A percentile compares a stretch with the other conserved stretches of the same genome.
Evolutionary conservation across 1,284 basidiomycete species (phyloP).

Genomic region (Puccinia horiana): DNA sequence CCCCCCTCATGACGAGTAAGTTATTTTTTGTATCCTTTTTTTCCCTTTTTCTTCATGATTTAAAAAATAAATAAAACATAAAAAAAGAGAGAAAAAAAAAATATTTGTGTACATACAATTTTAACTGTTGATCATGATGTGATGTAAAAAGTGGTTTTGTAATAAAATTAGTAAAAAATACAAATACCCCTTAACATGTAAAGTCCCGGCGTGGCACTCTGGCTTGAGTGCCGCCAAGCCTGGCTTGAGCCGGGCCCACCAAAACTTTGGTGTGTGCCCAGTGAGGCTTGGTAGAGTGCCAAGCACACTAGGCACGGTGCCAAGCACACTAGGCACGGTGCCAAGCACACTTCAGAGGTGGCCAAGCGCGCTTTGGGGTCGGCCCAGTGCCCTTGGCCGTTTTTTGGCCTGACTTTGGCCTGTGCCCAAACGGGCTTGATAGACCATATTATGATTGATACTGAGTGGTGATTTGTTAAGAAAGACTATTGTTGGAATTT

Average conservation of each 20-base stretch:
- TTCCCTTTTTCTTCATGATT: background rate
- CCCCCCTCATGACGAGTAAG: background rate
- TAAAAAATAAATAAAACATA: constrained; percentile 15
- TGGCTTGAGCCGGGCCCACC: background rate
- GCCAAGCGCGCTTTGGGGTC: no score
- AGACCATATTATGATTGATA: no score
- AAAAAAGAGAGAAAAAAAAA: background rate
- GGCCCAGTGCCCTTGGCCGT: no score
- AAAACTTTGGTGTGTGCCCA: no score
- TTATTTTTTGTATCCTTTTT: background rate
- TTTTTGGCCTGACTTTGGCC: no score
- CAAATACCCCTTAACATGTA: background rate
- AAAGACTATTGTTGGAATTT: no score
- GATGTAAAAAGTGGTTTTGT: no score
- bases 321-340: no score
- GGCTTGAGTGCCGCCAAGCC: background rate
- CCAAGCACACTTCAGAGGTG: no score
- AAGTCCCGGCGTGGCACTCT: background rate
- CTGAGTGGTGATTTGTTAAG: no score
- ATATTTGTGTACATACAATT: background rate
- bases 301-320: background rate
- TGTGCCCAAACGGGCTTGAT: no score
- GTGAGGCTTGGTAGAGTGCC: background rate
- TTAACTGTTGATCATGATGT: background rate
- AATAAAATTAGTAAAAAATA: no score